Evolutionary conservation across 75 land plant genomes (phyloP), one percentile per base, ranked within the genome.

Genomic region (Pinus albicaulis): DNA sequence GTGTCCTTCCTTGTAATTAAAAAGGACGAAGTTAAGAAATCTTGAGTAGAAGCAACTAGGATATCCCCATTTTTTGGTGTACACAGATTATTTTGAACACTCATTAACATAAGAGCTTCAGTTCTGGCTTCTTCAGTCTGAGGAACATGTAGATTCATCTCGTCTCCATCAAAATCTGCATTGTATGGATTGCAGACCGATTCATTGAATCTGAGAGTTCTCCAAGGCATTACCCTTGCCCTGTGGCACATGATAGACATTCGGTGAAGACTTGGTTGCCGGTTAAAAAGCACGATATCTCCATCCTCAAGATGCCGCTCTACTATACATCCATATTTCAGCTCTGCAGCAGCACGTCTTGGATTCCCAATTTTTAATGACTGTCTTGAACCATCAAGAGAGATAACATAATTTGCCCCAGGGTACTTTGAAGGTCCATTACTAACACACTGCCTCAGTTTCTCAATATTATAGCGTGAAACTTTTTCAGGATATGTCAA

Each of bases 101-200:
- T 98, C 99, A 97, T 97, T 52, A 97, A 86, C 89, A 88, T 84
- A 26, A 92, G 82, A 36, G 99, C 99, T 86, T 97, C 98, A 36
- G 99, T 86, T 57, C 99, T 95, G 80, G 99, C 99, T 81, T 97
- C 98, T 81, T 97, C 99, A 61, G 98, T 97, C 83, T 97, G 99
- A 23, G 99, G 99, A 11, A 97, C 98, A 88, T 94, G 99, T 78
- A 97, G 78, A 78, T 97, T 94, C 99, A 97, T 97, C 78, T 97
- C 99, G 92, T 97, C 99, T 78, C 99, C 98, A 89, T 97, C 98
- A 86, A 97, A 97, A 85, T 97, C 99, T 61, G 98, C 99, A 91
- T 94, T 94, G 68, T 97, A 97, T n/a, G 99, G 99, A 76, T 97
- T 94, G 85, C 99, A 97, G 62, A 97, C 99, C 53, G 99, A 97